These are phyloP conservation scores for Vachellia pachyceras DNA, from an alignment of 306 rosid species.

Conservation along the genomic window DNA sequence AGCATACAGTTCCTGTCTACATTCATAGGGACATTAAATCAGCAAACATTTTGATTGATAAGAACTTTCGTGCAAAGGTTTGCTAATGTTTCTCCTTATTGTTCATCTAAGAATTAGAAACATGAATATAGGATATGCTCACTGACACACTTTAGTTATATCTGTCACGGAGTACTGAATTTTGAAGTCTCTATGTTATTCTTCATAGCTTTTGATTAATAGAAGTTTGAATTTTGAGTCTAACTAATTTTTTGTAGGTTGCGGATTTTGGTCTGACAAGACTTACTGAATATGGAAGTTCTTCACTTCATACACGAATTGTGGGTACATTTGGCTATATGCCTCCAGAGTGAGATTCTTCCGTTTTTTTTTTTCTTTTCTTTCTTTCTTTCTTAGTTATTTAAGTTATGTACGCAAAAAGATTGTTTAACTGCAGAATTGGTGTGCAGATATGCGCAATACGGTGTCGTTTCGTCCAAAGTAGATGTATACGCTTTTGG, in stretches of 20 bases:
- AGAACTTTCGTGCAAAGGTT: constrained; percentile 77
- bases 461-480: constrained; percentile 71
- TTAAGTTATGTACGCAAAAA: too few species aligned
- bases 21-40: constrained; percentile 79
- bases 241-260: constrained; percentile 50
- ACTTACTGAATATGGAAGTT: constrained; percentile 66
- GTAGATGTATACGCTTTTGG: constrained; percentile 85
- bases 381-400: not conserved
- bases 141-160: not conserved
- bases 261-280: constrained; percentile 82
- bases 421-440: not conserved
- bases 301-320: constrained; percentile 66
- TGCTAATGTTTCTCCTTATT: not conserved
- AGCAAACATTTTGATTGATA: constrained; percentile 79
- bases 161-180: not conserved
- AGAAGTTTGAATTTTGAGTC: not conserved
- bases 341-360: constrained; percentile 72
- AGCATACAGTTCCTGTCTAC: constrained; percentile 83
- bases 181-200: not conserved
- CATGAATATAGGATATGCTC: not conserved
- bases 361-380: not conserved
- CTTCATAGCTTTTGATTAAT: not conserved
- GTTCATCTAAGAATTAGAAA: not conserved
- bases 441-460: constrained; percentile 66
- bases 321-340: constrained; percentile 86